Percentiles rank a stretch among this genome's conserved stretches.
phyloP scores from a whole-genome alignment of 495 filamentous ascomycete species.

The Aspergillus heteromorphus region DNA sequence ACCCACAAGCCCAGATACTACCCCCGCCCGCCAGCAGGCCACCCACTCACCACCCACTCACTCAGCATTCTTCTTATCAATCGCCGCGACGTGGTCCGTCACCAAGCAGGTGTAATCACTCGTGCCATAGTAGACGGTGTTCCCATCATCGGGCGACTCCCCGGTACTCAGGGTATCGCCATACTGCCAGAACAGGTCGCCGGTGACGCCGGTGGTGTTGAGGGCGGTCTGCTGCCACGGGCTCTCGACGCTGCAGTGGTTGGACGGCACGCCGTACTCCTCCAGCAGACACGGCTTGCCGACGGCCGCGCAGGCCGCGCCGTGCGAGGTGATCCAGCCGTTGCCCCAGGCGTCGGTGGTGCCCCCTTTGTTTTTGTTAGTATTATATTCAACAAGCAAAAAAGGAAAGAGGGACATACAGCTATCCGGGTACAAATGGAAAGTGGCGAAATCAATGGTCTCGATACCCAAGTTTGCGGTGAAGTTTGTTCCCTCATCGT shows the following conservation, averaged over 20 bases:
- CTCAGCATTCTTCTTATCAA: no score
- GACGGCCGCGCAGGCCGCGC: conserved; percentile 45
- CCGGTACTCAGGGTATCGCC: conserved; percentile 53
- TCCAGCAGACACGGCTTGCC: conserved; percentile 66
- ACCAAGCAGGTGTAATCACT: conserved; percentile 52
- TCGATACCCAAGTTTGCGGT: conserved; percentile 50
- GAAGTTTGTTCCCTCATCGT: conserved; percentile 59
- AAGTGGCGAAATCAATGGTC: conserved; percentile 61
- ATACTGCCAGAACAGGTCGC: conserved; percentile 63
- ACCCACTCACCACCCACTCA: no score
- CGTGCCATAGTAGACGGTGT: conserved; percentile 55
- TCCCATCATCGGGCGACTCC: conserved; percentile 54
- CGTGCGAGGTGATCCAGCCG: conserved; percentile 59
- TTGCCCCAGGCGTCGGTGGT: conserved; percentile 41
- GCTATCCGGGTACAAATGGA: conserved; percentile 60
- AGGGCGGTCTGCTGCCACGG: conserved; percentile 56
- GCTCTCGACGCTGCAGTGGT: conserved; percentile 40
- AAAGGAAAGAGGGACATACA: conserved; percentile 39
- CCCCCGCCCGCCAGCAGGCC: no score
- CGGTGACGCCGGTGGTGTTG: conserved; percentile 44
- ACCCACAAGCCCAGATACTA: no score
- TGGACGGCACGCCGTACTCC: conserved; percentile 54
- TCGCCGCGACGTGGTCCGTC: conserved; percentile 51
- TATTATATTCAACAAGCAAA: conserved; percentile 19
- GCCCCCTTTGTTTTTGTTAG: conserved; percentile 29